phyloP scores from a whole-genome alignment of 1,139 yeast genomes.

The Taphrina wiesneri region DNA sequence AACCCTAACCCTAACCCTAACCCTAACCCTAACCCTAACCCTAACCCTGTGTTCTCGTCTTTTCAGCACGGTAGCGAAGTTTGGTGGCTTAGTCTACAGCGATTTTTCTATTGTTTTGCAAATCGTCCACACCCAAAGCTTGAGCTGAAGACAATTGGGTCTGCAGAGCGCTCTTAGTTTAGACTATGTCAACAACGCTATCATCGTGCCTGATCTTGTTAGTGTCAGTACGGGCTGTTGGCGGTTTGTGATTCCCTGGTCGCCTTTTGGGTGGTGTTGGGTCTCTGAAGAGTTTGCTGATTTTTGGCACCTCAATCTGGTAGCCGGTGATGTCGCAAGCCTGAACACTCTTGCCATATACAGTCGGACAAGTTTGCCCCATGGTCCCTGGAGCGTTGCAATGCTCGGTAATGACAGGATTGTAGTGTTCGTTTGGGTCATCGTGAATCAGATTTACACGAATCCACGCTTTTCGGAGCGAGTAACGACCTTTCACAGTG shows the following conservation, averaged over 20 bases:
- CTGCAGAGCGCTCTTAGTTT: too few relatives aligned
- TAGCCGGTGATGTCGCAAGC: background rate
- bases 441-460: background rate
- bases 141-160: too few relatives aligned
- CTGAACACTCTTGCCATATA: background rate
- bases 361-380: background rate
- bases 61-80: too few relatives aligned
- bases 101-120: too few relatives aligned
- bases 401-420: background rate
- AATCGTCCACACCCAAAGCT: too few relatives aligned
- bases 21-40: too few relatives aligned
- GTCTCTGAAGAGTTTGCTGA: background rate
- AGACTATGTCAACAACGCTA: too few relatives aligned
- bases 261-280: background rate
- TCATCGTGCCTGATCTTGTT: too few relatives aligned
- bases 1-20: too few relatives aligned
- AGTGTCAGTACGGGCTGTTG: too few relatives aligned
- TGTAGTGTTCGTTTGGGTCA: background rate
- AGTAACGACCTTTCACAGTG: background rate
- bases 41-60: too few relatives aligned
- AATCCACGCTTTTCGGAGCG: background rate
- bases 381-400: background rate
- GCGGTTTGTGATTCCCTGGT: background rate
- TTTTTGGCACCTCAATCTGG: background rate
- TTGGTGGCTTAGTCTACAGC: too few relatives aligned